Evolutionary conservation across 2,329 filamentous ascomycete species (phyloP).

Genomic region (Fusarium zealandicum): DNA sequence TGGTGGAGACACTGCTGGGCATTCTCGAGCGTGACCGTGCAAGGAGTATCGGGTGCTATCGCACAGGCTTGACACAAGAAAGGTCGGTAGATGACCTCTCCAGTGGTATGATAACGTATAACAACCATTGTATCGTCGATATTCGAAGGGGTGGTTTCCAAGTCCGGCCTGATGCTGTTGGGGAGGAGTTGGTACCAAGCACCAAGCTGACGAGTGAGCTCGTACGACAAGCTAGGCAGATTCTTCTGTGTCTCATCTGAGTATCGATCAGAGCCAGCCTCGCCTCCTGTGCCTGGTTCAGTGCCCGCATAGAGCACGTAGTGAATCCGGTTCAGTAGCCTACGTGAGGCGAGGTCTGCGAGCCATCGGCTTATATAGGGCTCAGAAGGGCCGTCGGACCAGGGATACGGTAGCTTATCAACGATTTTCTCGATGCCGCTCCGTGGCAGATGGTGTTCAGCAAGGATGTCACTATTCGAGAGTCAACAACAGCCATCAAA

Average conservation of each 20-base stretch:
- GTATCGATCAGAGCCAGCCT: not conserved
- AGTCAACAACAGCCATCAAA: not conserved
- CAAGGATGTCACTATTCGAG: slow-evolving; percentile 22
- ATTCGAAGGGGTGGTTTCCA: slow-evolving; percentile 7
- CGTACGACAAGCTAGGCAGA: slow-evolving; percentile 18
- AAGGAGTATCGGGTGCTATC: not conserved
- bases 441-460: slow-evolving; percentile 32
- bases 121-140: slow-evolving; percentile 31
- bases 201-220: slow-evolving; percentile 26
- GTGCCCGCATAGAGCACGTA: slow-evolving; percentile 31
- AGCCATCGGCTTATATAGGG: slow-evolving; percentile 34
- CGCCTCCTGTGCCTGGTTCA: slow-evolving; percentile 18
- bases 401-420: slow-evolving; percentile 30
- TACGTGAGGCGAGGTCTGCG: slow-evolving; percentile 28
- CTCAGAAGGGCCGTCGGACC: slow-evolving; percentile 21
- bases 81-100: slow-evolving; percentile 29
- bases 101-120: slow-evolving; percentile 29
- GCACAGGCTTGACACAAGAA: slow-evolving; percentile 31
- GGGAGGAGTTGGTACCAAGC: slow-evolving; percentile 35
- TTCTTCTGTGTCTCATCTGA: slow-evolving; percentile 12
- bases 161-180: slow-evolving; percentile 24
- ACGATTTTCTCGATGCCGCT: slow-evolving; percentile 35
- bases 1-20: slow-evolving; percentile 27
- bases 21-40: slow-evolving; percentile 22
- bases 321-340: slow-evolving; percentile 29